These are phyloP conservation scores for Ganoderma lingzhi DNA, from an alignment of 1,284 basidiomycete species.

Conservation along the genomic window DNA sequence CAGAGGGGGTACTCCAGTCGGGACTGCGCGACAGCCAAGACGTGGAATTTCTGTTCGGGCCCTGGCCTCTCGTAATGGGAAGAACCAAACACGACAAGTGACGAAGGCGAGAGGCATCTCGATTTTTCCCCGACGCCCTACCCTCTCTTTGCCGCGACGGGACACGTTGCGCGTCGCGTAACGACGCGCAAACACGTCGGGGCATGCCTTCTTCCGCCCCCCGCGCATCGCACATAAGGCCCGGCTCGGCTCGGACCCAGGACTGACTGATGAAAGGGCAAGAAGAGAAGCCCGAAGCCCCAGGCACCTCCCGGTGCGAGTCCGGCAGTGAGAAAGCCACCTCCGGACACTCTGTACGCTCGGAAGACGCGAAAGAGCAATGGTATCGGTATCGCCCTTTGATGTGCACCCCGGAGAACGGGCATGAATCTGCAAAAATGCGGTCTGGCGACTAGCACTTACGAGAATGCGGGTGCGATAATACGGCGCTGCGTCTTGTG, in stretches of 20 bases:
- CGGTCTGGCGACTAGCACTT: conserved; percentile 16
- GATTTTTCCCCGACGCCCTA: neutral
- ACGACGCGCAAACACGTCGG: neutral
- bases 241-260: neutral
- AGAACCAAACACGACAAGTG: neutral
- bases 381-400: neutral
- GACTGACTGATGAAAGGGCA: neutral
- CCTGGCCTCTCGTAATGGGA: neutral
- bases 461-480: conserved; percentile 44
- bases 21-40: neutral
- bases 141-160: neutral
- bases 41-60: neutral
- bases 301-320: neutral
- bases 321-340: neutral
- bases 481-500: conserved; percentile 43
- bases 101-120: neutral
- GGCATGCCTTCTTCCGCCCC: neutral
- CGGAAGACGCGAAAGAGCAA: neutral
- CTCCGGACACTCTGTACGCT: neutral
- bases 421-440: neutral
- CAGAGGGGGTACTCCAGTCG: neutral
- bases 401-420: neutral
- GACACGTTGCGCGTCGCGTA: neutral
- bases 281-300: neutral
- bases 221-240: conserved; percentile 7